A percentile compares a stretch with the other conserved stretches of the same genome.
These are phyloP conservation scores for Crithidia brevicula DNA, from an alignment of 208 protist species.

Conservation along the genomic window DNA sequence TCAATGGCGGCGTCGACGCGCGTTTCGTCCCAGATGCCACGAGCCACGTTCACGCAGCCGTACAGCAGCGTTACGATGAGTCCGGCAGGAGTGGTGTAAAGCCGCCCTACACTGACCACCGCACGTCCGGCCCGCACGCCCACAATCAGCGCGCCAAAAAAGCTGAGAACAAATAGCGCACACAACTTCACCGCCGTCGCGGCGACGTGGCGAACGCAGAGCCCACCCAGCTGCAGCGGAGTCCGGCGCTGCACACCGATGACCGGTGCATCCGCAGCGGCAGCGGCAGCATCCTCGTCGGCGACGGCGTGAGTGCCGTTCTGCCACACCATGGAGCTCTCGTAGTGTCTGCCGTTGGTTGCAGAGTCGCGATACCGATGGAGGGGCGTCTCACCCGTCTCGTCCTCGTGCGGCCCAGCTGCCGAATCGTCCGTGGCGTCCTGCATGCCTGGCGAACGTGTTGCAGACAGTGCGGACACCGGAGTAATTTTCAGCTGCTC, in stretches of 20 bases:
- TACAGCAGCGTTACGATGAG: background rate
- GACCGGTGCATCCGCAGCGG: too few species aligned
- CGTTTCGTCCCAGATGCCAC: slow-evolving; percentile 30
- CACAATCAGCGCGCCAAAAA: slow-evolving; percentile 1
- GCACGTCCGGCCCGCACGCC: background rate
- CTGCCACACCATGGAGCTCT: slow-evolving; percentile 6
- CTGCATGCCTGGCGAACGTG: background rate
- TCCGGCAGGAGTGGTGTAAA: background rate
- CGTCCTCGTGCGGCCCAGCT: background rate
- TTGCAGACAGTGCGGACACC: background rate
- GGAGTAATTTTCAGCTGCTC: slow-evolving; percentile 10
- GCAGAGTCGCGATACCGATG: background rate
- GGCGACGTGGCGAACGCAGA: slow-evolving; percentile 10
- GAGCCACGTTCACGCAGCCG: slow-evolving; percentile 1
- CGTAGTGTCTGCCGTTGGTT: background rate
- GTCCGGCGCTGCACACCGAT: background rate
- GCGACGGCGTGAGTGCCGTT: background rate
- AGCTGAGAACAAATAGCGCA: slow-evolving; percentile 5
- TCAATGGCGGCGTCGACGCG: slow-evolving; percentile 15
- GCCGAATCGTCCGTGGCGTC: background rate
- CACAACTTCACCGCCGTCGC: slow-evolving; percentile 16
- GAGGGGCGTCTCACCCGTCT: background rate
- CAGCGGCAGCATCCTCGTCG: slow-evolving; percentile 4
- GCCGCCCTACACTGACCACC: background rate
- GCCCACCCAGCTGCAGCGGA: background rate